These are phyloP conservation scores for Primulina eburnea DNA, from an alignment of 257 asterid genomes.

Conservation along the genomic window DNA sequence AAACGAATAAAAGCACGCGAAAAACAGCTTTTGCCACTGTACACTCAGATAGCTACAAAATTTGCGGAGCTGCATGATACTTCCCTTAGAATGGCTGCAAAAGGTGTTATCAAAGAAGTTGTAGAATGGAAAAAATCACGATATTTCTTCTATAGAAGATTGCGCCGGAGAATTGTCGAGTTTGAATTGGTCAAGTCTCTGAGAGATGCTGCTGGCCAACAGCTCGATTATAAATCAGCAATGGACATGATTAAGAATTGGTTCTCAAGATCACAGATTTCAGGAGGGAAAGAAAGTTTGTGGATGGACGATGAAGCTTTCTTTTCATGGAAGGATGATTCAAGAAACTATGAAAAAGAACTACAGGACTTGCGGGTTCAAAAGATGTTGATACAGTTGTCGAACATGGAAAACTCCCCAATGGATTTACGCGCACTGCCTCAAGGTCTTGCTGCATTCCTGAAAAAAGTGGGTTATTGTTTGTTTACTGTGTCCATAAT, in stretches of 20 bases:
- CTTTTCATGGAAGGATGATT: constrained; percentile 70
- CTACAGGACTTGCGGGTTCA: constrained; percentile 63
- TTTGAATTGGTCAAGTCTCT: constrained; percentile 62
- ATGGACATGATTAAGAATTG: constrained; percentile 57
- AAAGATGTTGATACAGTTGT: constrained; percentile 60
- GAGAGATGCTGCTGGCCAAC: constrained; percentile 79
- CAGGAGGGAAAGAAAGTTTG: constrained; percentile 43
- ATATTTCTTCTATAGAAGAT: constrained; percentile 64
- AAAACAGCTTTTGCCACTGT: constrained; percentile 79
- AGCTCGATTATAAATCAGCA: constrained; percentile 61
- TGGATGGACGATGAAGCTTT: constrained; percentile 77
- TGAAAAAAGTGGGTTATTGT: constrained; percentile 51
- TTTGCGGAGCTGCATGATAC: constrained; percentile 96
- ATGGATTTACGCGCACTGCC: constrained; percentile 75
- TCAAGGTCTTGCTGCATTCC: constrained; percentile 72
- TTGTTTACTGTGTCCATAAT: background rate
- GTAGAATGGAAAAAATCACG: constrained; percentile 84
- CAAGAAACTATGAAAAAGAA: constrained; percentile 62
- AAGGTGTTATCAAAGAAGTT: constrained; percentile 75
- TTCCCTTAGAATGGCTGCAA: constrained; percentile 90
- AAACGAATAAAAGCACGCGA: constrained; percentile 67
- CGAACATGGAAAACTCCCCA: constrained; percentile 62
- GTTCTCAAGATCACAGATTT: constrained; percentile 58
- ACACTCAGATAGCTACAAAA: constrained; percentile 88
- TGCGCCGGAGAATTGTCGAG: constrained; percentile 78